Evolutionary conservation across 169 alveolate species (phyloP), one percentile per base, ranked within the genome.

Genomic region (Besnoitia besnoiti): DNA sequence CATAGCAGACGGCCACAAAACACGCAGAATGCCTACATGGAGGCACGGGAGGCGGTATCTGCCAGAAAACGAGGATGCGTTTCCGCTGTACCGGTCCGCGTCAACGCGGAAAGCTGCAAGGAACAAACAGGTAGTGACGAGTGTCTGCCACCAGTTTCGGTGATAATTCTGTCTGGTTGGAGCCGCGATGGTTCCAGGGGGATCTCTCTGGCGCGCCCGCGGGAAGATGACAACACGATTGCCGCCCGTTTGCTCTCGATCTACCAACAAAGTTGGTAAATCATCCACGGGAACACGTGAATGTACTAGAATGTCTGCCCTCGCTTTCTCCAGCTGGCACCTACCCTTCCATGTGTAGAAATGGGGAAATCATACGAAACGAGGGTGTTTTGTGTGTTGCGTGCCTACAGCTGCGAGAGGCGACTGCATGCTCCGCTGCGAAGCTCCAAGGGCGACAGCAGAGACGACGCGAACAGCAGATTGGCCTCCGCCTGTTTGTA

Each of bases 401-500:
- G 30, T 77, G 59, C 40, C 40, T 12, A 44, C 87, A 77, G 87
- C 61, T 39, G 50, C 35, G 59, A 24, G 59, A 46, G 35, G 87
- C 87, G 10, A 5, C 50, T 39, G 61, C 16, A 0, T 19, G 10
- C 8, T 77, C 59, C 47, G 87, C 59, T 16, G 40, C n/a, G 37
- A 40, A 39, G 7, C 59, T 77, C 21, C 87, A 3, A 24, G 42
- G 61, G 12, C 87, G 87, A 16, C 35, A 59, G 47, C 87, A 44
- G 59, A 77, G 59, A 35, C 87, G 87, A 12, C 59, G 35, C 0
- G 87, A 77, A 35, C 61, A 77, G 33, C 87, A 77, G 59, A 24
- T 77, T 24, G 87, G 87, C 4, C 59, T 77, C 16, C 50, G 87
- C 61, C 14, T 39, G 61, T 40, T 40, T 77, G 35, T 77, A 40